A percentile compares a stretch with the other conserved stretches of the same genome.
Evolutionary conservation across 805 yeast genomes (phyloP).

Genomic region (Candida ortonii): DNA sequence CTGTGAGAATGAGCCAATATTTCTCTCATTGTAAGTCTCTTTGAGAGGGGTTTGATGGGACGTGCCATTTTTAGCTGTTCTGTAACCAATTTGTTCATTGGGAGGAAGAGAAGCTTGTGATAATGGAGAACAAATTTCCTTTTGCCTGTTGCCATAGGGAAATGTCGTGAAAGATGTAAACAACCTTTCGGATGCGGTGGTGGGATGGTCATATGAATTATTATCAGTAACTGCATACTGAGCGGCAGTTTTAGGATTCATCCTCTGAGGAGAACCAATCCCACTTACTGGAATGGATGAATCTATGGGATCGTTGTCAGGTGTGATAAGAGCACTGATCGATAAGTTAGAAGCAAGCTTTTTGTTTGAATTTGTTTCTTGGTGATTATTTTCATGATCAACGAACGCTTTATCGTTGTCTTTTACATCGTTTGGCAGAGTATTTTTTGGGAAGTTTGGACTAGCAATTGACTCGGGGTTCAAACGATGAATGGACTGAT

Average conservation of each 20-base stretch:
- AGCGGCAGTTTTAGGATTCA: neutral
- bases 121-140: neutral
- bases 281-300: neutral
- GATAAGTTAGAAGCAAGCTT: slow-evolving; percentile 5
- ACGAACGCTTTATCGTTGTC: neutral
- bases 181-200: slow-evolving; percentile 5
- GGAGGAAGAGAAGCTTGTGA: slow-evolving; percentile 1
- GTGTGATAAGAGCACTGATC: slow-evolving; percentile 7
- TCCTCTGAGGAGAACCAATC: neutral
- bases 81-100: neutral
- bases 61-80: neutral
- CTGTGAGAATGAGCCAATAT: neutral
- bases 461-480: neutral
- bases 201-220: slow-evolving; percentile 7
- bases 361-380: neutral
- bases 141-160: slow-evolving; percentile 3
- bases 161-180: slow-evolving; percentile 8
- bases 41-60: neutral
- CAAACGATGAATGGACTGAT: slow-evolving; percentile 2
- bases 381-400: neutral
- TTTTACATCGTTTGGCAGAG: neutral
- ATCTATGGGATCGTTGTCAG: neutral
- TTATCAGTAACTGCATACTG: neutral
- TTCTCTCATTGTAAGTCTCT: too few relatives aligned
- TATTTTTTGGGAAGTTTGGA: slow-evolving; percentile 1